A percentile compares a stretch with the other conserved stretches of the same genome.
Conservation (phyloP, 2,329 filamentous ascomycete genomes). For the Cadophora luteo-olivacea region DNA sequence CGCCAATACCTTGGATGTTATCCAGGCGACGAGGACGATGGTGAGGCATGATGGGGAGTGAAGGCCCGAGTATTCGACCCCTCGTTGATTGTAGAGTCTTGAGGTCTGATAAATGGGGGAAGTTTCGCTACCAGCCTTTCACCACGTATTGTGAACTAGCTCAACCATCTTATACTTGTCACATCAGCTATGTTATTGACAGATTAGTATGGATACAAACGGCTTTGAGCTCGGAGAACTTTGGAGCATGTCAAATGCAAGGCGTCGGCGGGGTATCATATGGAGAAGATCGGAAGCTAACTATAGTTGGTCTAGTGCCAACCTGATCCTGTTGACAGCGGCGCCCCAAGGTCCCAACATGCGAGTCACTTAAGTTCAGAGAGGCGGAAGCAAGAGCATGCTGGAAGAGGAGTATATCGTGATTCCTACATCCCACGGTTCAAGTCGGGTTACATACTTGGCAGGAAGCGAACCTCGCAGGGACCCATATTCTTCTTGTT, state of each 20-base stretch:
- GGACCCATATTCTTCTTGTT: too few species aligned
- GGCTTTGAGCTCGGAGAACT: background rate
- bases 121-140: background rate
- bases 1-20: background rate
- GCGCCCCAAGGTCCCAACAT: too few species aligned
- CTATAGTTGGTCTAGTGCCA: background rate
- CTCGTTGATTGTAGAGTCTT: background rate
- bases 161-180: background rate
- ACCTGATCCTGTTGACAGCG: background rate
- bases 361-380: background rate
- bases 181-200: background rate
- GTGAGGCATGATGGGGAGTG: background rate
- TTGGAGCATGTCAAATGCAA: background rate
- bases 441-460: too few species aligned
- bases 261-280: too few species aligned
- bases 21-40: background rate
- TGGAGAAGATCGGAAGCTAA: background rate
- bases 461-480: too few species aligned
- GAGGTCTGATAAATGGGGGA: background rate
- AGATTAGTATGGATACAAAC: background rate
- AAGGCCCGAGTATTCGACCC: too few species aligned
- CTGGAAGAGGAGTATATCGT: too few species aligned
- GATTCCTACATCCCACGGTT: too few species aligned
- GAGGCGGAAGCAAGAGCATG: background rate
- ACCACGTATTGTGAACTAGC: background rate